Conservation (phyloP, 176 grass and related monocot genomes). For the Melocanna baccifera region DNA sequence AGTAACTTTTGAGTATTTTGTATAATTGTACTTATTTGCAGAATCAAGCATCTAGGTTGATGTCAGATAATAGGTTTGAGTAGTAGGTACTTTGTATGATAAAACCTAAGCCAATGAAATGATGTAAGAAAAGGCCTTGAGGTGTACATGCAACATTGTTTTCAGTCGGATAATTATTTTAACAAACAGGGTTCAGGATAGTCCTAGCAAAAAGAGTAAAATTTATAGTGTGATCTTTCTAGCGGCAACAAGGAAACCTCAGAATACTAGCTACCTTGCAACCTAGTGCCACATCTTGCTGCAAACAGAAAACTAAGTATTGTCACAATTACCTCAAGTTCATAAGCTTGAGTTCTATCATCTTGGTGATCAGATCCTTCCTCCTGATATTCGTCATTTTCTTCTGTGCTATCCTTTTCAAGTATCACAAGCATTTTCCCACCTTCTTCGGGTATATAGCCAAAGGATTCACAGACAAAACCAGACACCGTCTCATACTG, state of each 20-base stretch:
- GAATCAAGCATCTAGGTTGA: neutral
- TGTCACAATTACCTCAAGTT: slow-evolving; percentile 74
- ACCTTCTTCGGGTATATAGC: slow-evolving; percentile 90
- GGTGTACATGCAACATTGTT: neutral
- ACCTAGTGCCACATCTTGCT: neutral
- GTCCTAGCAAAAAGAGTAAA: neutral
- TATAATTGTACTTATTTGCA: neutral
- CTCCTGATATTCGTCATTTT: slow-evolving; percentile 57
- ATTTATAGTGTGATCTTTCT: neutral
- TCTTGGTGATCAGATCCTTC: slow-evolving; percentile 59
- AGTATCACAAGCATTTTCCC: slow-evolving; percentile 75
- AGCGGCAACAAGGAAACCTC: slow-evolving; percentile 5
- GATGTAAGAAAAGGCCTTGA: neutral
- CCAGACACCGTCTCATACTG: slow-evolving; percentile 92
- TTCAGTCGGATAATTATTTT: neutral
- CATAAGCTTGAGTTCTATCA: slow-evolving; percentile 66
- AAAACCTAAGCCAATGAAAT: slow-evolving; percentile 20
- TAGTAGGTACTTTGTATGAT: neutral
- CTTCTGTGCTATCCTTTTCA: slow-evolving; percentile 66
- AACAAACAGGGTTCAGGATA: neutral
- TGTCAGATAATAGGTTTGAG: neutral
- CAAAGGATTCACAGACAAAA: slow-evolving; percentile 94
- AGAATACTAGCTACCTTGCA: neutral
- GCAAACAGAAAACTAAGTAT: neutral
- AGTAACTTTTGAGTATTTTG: neutral